phyloP scores from a whole-genome alignment of 225 moss, liverwort and hornwort species.

The Lunularia cruciata region DNA sequence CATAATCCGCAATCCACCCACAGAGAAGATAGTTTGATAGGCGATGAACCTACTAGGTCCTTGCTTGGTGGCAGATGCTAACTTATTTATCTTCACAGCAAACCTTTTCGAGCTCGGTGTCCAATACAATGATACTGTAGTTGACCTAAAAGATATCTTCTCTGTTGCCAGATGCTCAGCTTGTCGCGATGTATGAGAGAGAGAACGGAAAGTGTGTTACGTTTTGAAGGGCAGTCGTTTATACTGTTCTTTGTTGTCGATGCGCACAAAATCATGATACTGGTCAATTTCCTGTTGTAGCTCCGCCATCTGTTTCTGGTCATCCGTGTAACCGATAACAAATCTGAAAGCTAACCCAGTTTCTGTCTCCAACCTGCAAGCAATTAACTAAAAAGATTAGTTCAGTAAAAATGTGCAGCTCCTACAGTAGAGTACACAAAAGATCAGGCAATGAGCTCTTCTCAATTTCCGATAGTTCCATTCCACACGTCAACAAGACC shows the following conservation, averaged over 20 bases:
- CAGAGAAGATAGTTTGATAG: too few relatives aligned
- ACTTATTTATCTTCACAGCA: too few relatives aligned
- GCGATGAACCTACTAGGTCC: too few relatives aligned
- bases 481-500: too few relatives aligned
- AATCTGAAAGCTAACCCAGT: conserved; percentile 81
- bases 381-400: background rate
- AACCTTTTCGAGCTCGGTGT: background rate
- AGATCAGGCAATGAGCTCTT: background rate
- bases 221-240: conserved; percentile 73
- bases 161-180: too few relatives aligned
- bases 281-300: conserved; percentile 57
- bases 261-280: conserved; percentile 79
- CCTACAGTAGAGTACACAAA: background rate
- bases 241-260: conserved; percentile 83
- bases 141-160: too few relatives aligned
- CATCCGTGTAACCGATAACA: conserved; percentile 76
- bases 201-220: conserved; percentile 35
- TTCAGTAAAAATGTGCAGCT: background rate
- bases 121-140: too few relatives aligned
- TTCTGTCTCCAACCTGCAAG: conserved; percentile 66
- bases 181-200: too few relatives aligned
- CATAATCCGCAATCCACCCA: too few relatives aligned
- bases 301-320: conserved; percentile 53
- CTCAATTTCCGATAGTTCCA: too few relatives aligned
- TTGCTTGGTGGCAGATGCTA: too few relatives aligned